A percentile compares a stretch with the other conserved stretches of the same genome.
phyloP scores from a whole-genome alignment of 2,329 filamentous ascomycete genomes.

The Pseudocercospora fijiensis region DNA sequence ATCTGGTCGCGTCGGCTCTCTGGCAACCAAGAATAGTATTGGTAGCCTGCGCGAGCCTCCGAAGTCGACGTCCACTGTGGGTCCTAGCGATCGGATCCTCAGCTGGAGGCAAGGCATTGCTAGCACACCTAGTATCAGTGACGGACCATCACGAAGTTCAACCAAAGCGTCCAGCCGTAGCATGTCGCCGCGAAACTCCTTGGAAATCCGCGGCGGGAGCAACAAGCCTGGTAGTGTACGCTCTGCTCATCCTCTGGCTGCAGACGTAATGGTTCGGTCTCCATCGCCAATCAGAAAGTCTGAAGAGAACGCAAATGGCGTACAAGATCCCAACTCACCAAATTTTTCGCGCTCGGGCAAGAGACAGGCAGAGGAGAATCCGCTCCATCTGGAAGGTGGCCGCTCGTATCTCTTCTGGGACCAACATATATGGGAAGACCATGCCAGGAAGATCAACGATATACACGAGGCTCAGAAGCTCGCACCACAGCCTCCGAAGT shows the following conservation, averaged over 20 bases:
- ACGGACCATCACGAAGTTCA: conserved; percentile 23
- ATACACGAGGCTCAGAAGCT: conserved; percentile 17
- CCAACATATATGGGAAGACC: conserved; percentile 36
- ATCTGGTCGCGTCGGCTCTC: conserved; percentile 51
- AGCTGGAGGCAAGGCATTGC: conserved; percentile 77
- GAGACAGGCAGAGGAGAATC: conserved; percentile 24
- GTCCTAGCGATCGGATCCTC: conserved; percentile 74
- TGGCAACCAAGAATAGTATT: conserved; percentile 42
- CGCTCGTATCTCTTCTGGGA: conserved; percentile 58
- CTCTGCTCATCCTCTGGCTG: conserved; percentile 23
- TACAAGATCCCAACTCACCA: neutral
- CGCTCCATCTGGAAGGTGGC: conserved; percentile 46
- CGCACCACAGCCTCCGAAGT: conserved; percentile 6
- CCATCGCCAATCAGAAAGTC: conserved; percentile 19
- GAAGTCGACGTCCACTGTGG: conserved; percentile 36
- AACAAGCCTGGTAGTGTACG: conserved; percentile 12
- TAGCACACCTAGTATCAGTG: conserved; percentile 52
- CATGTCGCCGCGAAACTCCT: conserved; percentile 50
- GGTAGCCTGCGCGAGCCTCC: conserved; percentile 34
- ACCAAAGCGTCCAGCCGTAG: conserved; percentile 40
- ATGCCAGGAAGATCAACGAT: conserved; percentile 23
- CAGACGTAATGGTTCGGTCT: conserved; percentile 20
- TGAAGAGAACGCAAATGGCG: neutral
- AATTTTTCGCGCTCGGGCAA: conserved; percentile 23
- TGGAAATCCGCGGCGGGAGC: conserved; percentile 26